A percentile compares a stretch with the other conserved stretches of the same genome.
These are phyloP conservation scores for Filobasidium floriforme DNA, from an alignment of 768 basidiomycete genomes.

Conservation along the genomic window DNA sequence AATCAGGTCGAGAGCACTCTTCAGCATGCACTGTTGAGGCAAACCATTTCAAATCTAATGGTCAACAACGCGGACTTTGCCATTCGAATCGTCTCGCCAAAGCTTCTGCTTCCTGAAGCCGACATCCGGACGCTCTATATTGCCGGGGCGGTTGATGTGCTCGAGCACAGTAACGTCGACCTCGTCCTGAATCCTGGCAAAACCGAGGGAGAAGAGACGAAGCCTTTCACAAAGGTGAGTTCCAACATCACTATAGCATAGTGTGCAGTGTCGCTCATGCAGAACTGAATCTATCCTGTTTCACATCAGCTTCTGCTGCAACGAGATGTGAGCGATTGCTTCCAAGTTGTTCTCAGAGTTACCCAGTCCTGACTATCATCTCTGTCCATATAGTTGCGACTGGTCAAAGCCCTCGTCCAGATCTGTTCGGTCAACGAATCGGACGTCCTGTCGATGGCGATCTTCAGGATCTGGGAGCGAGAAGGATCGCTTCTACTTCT, in stretches of 20 bases:
- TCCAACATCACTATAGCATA: background rate
- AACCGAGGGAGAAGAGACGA: conserved; percentile 4
- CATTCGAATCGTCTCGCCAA: conserved; percentile 2
- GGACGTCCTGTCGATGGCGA: conserved; percentile 67
- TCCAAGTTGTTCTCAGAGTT: conserved; percentile 23
- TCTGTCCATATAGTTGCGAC: conserved; percentile 48
- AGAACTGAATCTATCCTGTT: background rate
- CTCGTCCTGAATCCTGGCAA: background rate
- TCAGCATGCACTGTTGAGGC: background rate
- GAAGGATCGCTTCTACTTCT: conserved; percentile 63
- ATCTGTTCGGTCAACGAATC: conserved; percentile 70
- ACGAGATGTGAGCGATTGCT: conserved; percentile 14
- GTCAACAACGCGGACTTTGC: conserved; percentile 9
- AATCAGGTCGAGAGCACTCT: background rate
- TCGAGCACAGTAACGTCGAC: conserved; percentile 6
- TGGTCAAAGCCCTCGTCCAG: conserved; percentile 63
- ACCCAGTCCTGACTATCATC: conserved; percentile 12
- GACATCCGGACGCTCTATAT: conserved; percentile 1
- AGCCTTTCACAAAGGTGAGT: conserved; percentile 17
- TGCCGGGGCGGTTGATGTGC: conserved; percentile 1
- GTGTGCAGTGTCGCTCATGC: background rate
- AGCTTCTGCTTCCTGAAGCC: conserved; percentile 3
- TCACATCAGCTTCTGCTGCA: conserved; percentile 14
- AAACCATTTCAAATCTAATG: background rate
- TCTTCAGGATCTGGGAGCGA: conserved; percentile 79